Evolutionary conservation across 164 flowering plant genomes (phyloP).

Genomic region (Vitis vinifera): ASM3070453v1 NC_081811.1:27941001-27941500

Average conservation of each 20-base stretch:
- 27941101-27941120: too few species aligned
- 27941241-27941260: constrained; percentile 81
- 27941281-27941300: constrained; percentile 4
- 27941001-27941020: too few species aligned
- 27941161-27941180: constrained; percentile 91
- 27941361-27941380: constrained; percentile 72
- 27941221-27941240: constrained; percentile 53
- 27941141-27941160: constrained; percentile 93
- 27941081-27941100: too few species aligned
- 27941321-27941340: neutral
- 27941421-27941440: constrained; percentile 74
- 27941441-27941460: constrained; percentile 47
- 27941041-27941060: too few species aligned
- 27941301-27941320: neutral
- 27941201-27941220: constrained; percentile 86
- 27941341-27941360: constrained; percentile 64
- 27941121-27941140: constrained; percentile 51
- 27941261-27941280: constrained; percentile 11
- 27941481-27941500: too few species aligned
- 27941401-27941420: constrained; percentile 69
- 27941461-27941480: too few species aligned
- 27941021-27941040: too few species aligned
- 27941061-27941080: too few species aligned
- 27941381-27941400: constrained; percentile 81
- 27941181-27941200: constrained; percentile 79